Percentiles rank a stretch among this genome's conserved stretches.
phyloP scores from a whole-genome alignment of 495 filamentous ascomycete genomes.

The Neurospora discreta region DNA sequence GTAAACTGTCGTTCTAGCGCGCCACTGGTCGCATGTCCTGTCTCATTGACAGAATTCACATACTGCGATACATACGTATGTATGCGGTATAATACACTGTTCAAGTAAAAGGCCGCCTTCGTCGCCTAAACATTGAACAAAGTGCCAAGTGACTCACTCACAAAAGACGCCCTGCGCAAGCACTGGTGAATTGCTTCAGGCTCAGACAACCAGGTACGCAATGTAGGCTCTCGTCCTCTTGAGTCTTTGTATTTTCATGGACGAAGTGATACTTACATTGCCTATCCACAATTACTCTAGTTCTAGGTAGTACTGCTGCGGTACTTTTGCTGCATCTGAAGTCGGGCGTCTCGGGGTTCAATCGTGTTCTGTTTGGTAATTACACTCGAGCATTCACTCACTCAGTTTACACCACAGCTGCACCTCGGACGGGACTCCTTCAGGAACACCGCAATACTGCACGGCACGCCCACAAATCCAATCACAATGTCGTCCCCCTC shows the following conservation, averaged over 20 bases:
- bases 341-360: not conserved
- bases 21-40: not conserved
- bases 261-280: not conserved
- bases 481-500: constrained; percentile 36
- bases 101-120: not conserved
- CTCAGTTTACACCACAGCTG: not conserved
- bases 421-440: not conserved
- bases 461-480: not conserved
- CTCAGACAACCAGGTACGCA: not conserved
- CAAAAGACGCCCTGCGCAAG: not conserved
- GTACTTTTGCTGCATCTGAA: not conserved
- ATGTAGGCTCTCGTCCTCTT: not conserved
- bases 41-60: not conserved
- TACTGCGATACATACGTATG: too few relatives aligned
- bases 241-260: not conserved
- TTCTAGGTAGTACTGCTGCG: not conserved
- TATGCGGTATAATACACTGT: not conserved
- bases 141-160: not conserved
- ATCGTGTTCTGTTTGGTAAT: not conserved
- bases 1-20: not conserved
- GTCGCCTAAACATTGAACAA: not conserved
- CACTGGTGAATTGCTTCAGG: not conserved
- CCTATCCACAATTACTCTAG: not conserved
- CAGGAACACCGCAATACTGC: not conserved
- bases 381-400: not conserved